A percentile compares a stretch with the other conserved stretches of the same genome.
Evolutionary conservation across 2,329 filamentous ascomycete species (phyloP).

Genomic region (Aspergillus pseudoglaucus): DNA sequence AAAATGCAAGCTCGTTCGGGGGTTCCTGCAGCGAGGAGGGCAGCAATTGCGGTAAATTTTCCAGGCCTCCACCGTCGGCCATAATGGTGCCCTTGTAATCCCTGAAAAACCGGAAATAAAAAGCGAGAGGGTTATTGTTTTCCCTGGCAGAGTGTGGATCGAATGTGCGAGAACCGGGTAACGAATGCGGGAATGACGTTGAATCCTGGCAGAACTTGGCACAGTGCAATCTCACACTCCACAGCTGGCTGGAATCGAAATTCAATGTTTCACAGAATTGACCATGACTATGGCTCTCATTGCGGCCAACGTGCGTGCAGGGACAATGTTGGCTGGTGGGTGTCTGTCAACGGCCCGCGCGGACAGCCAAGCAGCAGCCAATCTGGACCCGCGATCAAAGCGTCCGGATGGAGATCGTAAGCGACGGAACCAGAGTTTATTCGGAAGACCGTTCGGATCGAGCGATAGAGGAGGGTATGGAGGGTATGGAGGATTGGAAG

Average conservation of each 20-base stretch:
- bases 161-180: background rate
- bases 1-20: conserved; percentile 3
- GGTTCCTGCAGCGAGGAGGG: background rate
- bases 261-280: background rate
- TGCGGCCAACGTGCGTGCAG: background rate
- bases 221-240: background rate
- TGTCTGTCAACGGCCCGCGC: background rate
- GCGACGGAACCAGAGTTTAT: background rate
- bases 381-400: background rate
- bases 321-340: background rate
- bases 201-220: background rate
- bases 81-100: background rate
- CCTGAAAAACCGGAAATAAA: background rate
- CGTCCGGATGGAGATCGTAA: too few relatives aligned
- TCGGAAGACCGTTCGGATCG: background rate
- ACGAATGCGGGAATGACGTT: background rate
- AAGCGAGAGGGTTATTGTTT: background rate
- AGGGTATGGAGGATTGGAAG: too few relatives aligned
- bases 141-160: background rate
- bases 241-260: background rate
- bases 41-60: background rate
- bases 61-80: background rate
- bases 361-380: background rate
- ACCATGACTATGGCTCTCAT: background rate
- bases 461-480: too few relatives aligned